These are phyloP conservation scores for Rhododendron simsii DNA, from an alignment of 148 eudicot genomes.

Conservation along the genomic window DNA sequence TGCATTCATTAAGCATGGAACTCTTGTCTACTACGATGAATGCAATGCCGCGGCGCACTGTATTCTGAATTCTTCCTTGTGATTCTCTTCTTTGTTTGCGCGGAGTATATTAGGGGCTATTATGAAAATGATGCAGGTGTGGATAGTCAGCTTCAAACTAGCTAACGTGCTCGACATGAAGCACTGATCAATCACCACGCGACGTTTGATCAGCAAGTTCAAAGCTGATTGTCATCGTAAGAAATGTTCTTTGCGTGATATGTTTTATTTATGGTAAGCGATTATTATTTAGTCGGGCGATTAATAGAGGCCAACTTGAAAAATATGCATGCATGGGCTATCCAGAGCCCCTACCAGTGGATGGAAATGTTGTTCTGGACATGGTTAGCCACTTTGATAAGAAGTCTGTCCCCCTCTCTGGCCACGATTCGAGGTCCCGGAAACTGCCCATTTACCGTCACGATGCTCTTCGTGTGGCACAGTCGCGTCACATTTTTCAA, in stretches of 20 bases:
- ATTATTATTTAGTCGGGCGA: not conserved
- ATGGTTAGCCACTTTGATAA: constrained; percentile 38
- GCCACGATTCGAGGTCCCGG: constrained; percentile 52
- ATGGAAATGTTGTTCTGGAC: constrained; percentile 45
- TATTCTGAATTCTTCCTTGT: not conserved
- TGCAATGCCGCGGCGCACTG: too few relatives aligned
- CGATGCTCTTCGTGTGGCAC: constrained; percentile 51
- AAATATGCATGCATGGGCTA: not conserved
- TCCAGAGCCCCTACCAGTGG: constrained; percentile 34
- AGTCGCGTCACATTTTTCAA: constrained; percentile 43
- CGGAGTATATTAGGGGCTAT: not conserved
- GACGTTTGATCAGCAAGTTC: not conserved
- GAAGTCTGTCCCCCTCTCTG: constrained; percentile 45
- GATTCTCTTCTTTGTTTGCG: not conserved
- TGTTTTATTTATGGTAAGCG: not conserved
- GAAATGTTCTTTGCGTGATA: not conserved
- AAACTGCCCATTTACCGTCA: constrained; percentile 48
- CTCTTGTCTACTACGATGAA: too few relatives aligned
- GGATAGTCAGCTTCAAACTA: not conserved
- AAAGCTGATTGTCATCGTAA: not conserved
- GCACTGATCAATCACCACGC: not conserved
- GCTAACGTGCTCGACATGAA: not conserved
- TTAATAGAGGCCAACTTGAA: not conserved
- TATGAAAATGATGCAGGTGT: not conserved
- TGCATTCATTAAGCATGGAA: not conserved